A percentile compares a stretch with the other conserved stretches of the same genome.
Conservation (phyloP, 345 rosid genomes). For the Luvunga scandens region DNA sequence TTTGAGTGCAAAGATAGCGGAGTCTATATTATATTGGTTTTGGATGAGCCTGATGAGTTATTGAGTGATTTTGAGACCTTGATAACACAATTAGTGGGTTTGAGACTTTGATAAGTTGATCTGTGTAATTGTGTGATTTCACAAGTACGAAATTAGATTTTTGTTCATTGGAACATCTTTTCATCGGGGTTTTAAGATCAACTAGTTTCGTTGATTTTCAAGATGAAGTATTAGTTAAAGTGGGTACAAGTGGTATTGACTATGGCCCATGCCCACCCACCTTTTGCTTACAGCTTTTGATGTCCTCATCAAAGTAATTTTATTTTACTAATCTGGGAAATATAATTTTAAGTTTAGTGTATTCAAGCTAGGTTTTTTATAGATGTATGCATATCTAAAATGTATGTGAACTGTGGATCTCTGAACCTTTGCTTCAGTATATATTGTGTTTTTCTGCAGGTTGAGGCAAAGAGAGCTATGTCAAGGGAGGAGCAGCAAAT, state of each 20-base stretch:
- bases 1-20: neutral
- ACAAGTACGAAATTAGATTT: neutral
- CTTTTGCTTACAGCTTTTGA: neutral
- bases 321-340: neutral
- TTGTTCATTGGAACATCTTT: neutral
- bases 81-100: neutral
- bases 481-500: slow-evolving; percentile 94
- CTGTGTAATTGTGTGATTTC: neutral
- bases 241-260: neutral
- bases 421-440: neutral
- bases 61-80: neutral
- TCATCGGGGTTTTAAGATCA: neutral
- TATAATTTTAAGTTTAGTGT: neutral
- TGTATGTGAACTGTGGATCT: neutral
- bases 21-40: no score
- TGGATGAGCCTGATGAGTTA: neutral
- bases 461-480: slow-evolving; percentile 90
- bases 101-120: neutral
- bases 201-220: neutral
- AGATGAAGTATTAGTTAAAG: neutral
- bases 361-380: neutral
- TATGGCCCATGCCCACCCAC: neutral
- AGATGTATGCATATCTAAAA: neutral
- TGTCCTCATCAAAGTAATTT: neutral
- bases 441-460: slow-evolving; percentile 38